A percentile compares a stretch with the other conserved stretches of the same genome.
phyloP scores from a whole-genome alignment of 2,329 filamentous ascomycete species.

The Thermoascus crustaceus region DNA sequence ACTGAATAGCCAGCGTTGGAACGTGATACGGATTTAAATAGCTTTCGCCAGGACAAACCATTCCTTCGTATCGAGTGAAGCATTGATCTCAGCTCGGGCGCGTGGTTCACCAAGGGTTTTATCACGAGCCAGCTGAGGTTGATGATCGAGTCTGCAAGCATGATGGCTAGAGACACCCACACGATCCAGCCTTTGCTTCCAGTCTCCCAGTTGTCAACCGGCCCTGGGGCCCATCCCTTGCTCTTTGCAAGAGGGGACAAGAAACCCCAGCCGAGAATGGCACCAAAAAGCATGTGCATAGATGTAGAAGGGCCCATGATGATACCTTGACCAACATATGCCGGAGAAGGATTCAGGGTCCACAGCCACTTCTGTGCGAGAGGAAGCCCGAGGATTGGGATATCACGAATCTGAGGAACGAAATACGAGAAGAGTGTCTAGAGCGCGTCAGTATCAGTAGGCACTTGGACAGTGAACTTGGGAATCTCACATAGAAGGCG shows the following conservation, averaged over 20 bases:
- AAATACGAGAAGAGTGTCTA: slow-evolving; percentile 86
- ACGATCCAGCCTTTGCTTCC: slow-evolving; percentile 99
- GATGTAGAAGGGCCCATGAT: slow-evolving; percentile 98
- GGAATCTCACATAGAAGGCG: slow-evolving; percentile 42
- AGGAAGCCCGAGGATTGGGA: slow-evolving; percentile 74
- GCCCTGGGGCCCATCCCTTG: slow-evolving; percentile 80
- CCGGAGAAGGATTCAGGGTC: slow-evolving; percentile 94
- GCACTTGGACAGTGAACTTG: slow-evolving; percentile 4
- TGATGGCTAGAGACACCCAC: slow-evolving; percentile 91
- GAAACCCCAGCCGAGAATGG: slow-evolving; percentile 80
- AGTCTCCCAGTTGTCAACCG: slow-evolving; percentile 78
- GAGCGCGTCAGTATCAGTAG: slow-evolving; percentile 10
- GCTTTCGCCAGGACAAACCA: slow-evolving; percentile 14
- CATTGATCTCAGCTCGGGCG: slow-evolving; percentile 25
- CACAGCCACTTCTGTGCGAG: slow-evolving; percentile 80
- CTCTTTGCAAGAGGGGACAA: slow-evolving; percentile 81
- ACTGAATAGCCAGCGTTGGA: slow-evolving; percentile 25
- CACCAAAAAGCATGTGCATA: slow-evolving; percentile 88
- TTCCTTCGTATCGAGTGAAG: slow-evolving; percentile 23
- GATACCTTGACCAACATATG: slow-evolving; percentile 93
- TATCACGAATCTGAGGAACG: slow-evolving; percentile 69
- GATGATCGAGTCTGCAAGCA: slow-evolving; percentile 87
- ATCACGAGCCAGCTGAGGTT: slow-evolving; percentile 73
- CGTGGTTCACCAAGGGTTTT: slow-evolving; percentile 51
- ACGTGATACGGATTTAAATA: slow-evolving; percentile 16